Evolutionary conservation across 1,284 basidiomycete genomes (phyloP).

Genomic region (Tilletia horrida): DNA sequence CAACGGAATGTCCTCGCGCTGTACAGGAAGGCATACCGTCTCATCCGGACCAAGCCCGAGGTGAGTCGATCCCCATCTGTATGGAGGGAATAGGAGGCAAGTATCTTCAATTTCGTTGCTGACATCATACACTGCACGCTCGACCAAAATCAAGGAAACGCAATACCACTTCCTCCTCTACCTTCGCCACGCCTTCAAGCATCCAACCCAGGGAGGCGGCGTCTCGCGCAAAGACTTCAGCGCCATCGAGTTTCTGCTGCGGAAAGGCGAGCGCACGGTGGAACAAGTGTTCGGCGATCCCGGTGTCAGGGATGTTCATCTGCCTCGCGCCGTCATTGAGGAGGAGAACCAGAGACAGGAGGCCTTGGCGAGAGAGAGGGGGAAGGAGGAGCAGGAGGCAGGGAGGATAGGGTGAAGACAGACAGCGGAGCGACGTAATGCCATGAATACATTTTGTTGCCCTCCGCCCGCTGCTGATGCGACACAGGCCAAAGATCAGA

Average conservation of each 20-base stretch:
- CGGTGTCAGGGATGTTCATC: constrained; percentile 42
- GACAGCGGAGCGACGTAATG: too few species aligned
- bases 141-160: constrained; percentile 28
- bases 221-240: constrained; percentile 45
- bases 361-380: background rate
- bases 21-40: constrained; percentile 42
- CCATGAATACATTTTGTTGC: too few species aligned
- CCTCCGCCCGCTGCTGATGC: too few species aligned
- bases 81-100: too few species aligned
- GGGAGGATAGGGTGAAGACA: background rate
- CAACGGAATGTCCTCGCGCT: constrained; percentile 44
- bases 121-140: background rate
- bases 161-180: constrained; percentile 48
- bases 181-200: constrained; percentile 51
- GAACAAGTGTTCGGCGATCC: constrained; percentile 44
- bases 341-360: background rate
- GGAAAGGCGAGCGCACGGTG: constrained; percentile 40
- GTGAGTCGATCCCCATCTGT: constrained; percentile 27
- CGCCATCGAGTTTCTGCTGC: constrained; percentile 51
- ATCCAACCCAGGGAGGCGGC: constrained; percentile 48
- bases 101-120: background rate
- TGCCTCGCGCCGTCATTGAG: constrained; percentile 28
- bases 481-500: too few species aligned
- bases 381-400: background rate
- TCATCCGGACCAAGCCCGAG: constrained; percentile 44